These are phyloP conservation scores for Asterophora lycoperdoides DNA, from an alignment of 768 basidiomycete genomes.

Conservation along the genomic window DNA sequence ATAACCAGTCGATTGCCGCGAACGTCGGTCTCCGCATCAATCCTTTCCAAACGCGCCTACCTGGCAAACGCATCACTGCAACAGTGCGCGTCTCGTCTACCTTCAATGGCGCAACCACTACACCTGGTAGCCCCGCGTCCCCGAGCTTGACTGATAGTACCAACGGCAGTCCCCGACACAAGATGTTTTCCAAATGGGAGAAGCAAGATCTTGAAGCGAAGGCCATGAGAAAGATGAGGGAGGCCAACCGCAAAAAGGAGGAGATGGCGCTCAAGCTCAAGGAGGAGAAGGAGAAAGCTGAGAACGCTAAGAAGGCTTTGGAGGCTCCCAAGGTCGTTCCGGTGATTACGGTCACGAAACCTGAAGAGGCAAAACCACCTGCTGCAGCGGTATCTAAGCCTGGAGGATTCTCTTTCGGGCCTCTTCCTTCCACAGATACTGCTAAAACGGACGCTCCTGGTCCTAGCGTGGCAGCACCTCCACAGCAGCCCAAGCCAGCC, in stretches of 20 bases:
- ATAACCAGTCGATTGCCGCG: constrained; percentile 44
- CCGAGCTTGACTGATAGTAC: constrained; percentile 49
- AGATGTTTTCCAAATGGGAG: constrained; percentile 74
- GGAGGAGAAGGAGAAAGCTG: constrained; percentile 34
- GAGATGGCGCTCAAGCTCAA: constrained; percentile 35
- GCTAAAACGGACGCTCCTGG: constrained; percentile 10
- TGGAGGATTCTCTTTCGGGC: constrained; percentile 19
- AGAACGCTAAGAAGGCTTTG: constrained; percentile 23
- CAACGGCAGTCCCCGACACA: constrained; percentile 36
- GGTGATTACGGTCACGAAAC: constrained; percentile 28
- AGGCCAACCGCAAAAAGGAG: constrained; percentile 42
- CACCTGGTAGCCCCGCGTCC: constrained; percentile 18
- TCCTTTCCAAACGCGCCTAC: constrained; percentile 39
- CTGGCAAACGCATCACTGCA: constrained; percentile 34
- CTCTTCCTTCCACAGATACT: constrained; percentile 10
- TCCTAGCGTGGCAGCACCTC: not conserved
- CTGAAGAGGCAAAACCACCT: constrained; percentile 19
- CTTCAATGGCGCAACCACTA: constrained; percentile 9
- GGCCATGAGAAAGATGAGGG: constrained; percentile 69
- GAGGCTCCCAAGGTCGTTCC: constrained; percentile 22
- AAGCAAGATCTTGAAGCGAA: constrained; percentile 82
- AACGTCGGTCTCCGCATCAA: constrained; percentile 44
- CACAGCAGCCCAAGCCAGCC: constrained; percentile 1
- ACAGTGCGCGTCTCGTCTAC: constrained; percentile 42
- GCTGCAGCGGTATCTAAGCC: constrained; percentile 19